phyloP scores from a whole-genome alignment of 169 alveolate genomes.

The Neospora caninum region DNA sequence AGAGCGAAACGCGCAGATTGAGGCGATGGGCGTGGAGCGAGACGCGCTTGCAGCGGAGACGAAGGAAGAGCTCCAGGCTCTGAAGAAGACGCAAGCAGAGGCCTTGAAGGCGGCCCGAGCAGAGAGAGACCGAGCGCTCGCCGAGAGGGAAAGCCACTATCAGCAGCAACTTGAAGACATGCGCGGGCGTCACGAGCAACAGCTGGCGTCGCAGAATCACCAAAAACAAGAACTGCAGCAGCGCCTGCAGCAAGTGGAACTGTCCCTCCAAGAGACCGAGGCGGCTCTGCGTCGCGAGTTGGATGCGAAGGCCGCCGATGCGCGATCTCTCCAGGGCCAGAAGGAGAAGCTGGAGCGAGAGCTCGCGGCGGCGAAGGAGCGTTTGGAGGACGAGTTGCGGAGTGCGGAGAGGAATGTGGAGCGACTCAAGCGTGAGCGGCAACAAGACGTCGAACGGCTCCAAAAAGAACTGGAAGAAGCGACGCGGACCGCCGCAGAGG shows the following conservation, averaged over 20 bases:
- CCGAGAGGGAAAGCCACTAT: background rate
- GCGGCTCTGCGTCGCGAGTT: background rate
- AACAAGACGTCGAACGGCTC: conserved; percentile 39
- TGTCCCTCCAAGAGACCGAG: background rate
- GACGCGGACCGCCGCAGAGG: conserved; percentile 5
- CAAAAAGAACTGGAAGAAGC: conserved; percentile 19
- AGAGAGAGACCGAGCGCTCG: background rate
- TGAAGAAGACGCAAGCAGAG: background rate
- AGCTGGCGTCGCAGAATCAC: background rate
- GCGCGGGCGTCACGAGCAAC: conserved; percentile 31
- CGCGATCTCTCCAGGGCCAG: background rate
- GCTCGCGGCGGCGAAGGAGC: background rate
- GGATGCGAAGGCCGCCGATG: background rate
- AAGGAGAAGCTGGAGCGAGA: conserved; percentile 14
- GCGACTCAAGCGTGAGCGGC: conserved; percentile 6
- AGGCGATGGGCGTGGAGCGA: background rate
- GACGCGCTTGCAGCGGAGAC: conserved; percentile 30
- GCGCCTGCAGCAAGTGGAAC: conserved; percentile 8
- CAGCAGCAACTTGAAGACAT: conserved; percentile 43
- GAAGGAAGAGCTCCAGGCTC: background rate
- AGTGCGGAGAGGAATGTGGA: conserved; percentile 31
- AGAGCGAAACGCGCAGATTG: background rate
- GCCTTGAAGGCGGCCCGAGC: background rate
- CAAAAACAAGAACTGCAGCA: conserved; percentile 57
- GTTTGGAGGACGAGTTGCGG: conserved; percentile 20